Conservation (phyloP, 805 yeast genomes). For the Yarrowia sp. region DNA sequence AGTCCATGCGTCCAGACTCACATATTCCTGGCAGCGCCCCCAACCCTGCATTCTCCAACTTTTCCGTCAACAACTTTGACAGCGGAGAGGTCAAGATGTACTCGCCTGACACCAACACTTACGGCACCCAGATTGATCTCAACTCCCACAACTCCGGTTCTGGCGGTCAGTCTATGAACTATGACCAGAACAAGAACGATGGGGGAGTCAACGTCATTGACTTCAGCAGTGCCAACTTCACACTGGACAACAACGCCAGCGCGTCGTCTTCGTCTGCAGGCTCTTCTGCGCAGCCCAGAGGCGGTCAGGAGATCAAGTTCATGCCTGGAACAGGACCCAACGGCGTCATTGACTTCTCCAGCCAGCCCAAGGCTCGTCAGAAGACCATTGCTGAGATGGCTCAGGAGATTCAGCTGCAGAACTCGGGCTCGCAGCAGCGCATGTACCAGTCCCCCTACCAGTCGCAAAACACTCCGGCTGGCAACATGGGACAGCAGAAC, state of each 20-base stretch:
- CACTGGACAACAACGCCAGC: slow-evolving; percentile 19
- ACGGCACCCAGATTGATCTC: slow-evolving; percentile 38
- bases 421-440: slow-evolving; percentile 40
- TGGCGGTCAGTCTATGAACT: slow-evolving; percentile 18
- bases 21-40: slow-evolving; percentile 31
- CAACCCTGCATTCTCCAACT: slow-evolving; percentile 35
- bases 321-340: slow-evolving; percentile 33
- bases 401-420: slow-evolving; percentile 47
- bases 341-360: slow-evolving; percentile 38
- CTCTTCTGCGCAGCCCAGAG: slow-evolving; percentile 16
- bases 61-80: slow-evolving; percentile 28
- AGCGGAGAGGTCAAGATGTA: slow-evolving; percentile 38
- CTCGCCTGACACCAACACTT: slow-evolving; percentile 38
- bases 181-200: slow-evolving; percentile 28
- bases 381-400: slow-evolving; percentile 50
- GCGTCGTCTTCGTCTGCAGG: slow-evolving; percentile 16
- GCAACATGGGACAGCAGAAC: not conserved
- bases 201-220: slow-evolving; percentile 35
- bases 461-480: slow-evolving; percentile 29
- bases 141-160: slow-evolving; percentile 5
- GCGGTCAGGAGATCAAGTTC: slow-evolving; percentile 34
- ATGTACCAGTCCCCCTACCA: slow-evolving; percentile 38
- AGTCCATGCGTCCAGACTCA: slow-evolving; percentile 9
- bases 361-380: slow-evolving; percentile 42
- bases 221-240: slow-evolving; percentile 34